Evolutionary conservation across 2,329 filamentous ascomycete species (phyloP).

Genomic region (Stemphylium lycopersici): DNA sequence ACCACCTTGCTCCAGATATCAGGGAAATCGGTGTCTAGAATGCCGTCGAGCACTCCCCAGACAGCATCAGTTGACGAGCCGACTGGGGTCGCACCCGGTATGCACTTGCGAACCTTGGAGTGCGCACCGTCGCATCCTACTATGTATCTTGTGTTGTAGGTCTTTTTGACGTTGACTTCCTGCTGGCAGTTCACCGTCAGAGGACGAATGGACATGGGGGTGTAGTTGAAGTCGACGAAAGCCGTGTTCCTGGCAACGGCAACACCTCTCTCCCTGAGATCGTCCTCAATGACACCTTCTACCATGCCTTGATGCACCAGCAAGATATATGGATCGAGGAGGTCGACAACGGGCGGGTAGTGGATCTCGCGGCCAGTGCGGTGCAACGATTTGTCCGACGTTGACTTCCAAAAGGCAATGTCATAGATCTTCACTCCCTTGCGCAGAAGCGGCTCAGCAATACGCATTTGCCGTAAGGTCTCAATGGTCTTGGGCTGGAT

Average conservation of each 20-base stretch:
- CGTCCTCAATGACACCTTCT: constrained; percentile 72
- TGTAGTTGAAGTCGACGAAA: constrained; percentile 61
- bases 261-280: constrained; percentile 68
- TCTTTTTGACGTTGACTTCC: constrained; percentile 43
- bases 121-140: constrained; percentile 77
- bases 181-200: constrained; percentile 53
- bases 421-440: constrained; percentile 75
- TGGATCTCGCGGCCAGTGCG: constrained; percentile 71
- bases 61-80: constrained; percentile 62
- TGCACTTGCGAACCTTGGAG: constrained; percentile 70
- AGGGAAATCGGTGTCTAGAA: constrained; percentile 73
- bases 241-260: constrained; percentile 68
- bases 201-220: constrained; percentile 43
- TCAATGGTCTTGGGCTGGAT: constrained; percentile 80
- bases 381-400: constrained; percentile 53
- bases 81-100: constrained; percentile 55
- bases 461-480: constrained; percentile 73
- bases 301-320: constrained; percentile 76
- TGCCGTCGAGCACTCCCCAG: constrained; percentile 76
- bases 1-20: constrained; percentile 78
- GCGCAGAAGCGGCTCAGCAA: constrained; percentile 71
- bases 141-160: constrained; percentile 66
- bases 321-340: constrained; percentile 61
- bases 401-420: constrained; percentile 69
- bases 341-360: constrained; percentile 62